Evolutionary conservation across 1,284 basidiomycete genomes (phyloP).

Genomic region (Entoloma clypeatum): DNA sequence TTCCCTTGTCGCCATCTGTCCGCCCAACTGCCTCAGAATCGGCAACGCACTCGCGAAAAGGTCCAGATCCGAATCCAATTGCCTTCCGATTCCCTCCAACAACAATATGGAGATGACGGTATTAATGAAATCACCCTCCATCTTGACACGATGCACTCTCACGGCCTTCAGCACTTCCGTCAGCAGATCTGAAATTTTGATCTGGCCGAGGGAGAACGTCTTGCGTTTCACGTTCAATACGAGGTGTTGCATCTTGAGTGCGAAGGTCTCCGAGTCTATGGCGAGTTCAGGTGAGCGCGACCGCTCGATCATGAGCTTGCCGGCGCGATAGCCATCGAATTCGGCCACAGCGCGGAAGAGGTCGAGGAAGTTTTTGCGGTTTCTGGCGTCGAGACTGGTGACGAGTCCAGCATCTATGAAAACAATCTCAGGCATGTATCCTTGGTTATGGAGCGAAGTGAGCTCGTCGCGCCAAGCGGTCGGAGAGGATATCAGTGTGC

Average conservation of each 20-base stretch:
- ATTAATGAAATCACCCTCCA: constrained; percentile 99
- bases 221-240: constrained; percentile 92
- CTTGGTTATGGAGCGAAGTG: constrained; percentile 57
- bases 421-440: constrained; percentile 92
- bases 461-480: constrained; percentile 74
- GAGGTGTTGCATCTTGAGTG: constrained; percentile 95
- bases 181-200: constrained; percentile 94
- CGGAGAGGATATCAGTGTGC: constrained; percentile 52
- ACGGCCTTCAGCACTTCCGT: constrained; percentile 88
- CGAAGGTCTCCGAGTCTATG: constrained; percentile 91
- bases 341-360: constrained; percentile 94
- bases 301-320: constrained; percentile 94
- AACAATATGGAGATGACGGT: constrained; percentile 94
- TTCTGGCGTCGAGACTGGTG: constrained; percentile 77
- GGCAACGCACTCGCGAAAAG: constrained; percentile 91
- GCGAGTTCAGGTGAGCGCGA: constrained; percentile 92
- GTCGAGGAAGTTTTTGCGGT: constrained; percentile 93
- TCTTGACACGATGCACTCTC: constrained; percentile 92
- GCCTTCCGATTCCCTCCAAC: constrained; percentile 94
- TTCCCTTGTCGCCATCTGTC: constrained; percentile 82
- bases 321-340: constrained; percentile 95
- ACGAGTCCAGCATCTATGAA: constrained; percentile 97
- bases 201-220: constrained; percentile 93
- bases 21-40: constrained; percentile 84
- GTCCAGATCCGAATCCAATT: constrained; percentile 90